Evolutionary conservation across 257 asterid genomes (phyloP), one percentile per base, ranked within the genome.

Genomic region (Salvia miltiorrhiza): DNA sequence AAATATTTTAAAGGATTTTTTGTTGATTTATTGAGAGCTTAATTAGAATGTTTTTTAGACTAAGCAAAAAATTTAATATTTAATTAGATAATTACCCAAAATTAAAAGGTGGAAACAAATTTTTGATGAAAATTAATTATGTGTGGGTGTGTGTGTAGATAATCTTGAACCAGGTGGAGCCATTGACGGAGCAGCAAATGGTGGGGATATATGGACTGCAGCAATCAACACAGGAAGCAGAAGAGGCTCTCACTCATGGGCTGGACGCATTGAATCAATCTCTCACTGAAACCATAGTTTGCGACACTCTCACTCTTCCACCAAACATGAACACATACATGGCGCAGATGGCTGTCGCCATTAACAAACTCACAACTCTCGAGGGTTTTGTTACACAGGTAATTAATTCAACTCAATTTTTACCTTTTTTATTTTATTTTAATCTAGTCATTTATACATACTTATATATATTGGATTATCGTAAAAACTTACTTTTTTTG

Each of bases 331-430:
- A 75, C 32, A 73, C 68, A 5, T 88, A 80, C 76, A 86, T 83
- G 90, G 74, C 78, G 7, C 96, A 90, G 45, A 83, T 88, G 90
- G 83, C 88, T 10, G 10, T 82, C 1, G 96, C 97, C 70, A 72
- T 88, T 61, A 85, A 59, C 80, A 79, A 86, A 49, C 84, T 90
- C 66, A 35, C 87, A 3, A 74, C 86, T 2, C 80, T 86, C 21
- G 90, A 90, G 73, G 84, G 80, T 2, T 82, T 86, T 33, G 76
- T 86, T n/a, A 49, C 78, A 53, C 96, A 88, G 97, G 97, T 90
- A 82, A 17, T 3, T 21, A 47, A 23, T 30, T 30, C 5, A 3
- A 20, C 57, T 50, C 56, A 19, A 19, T 50, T 50, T 35, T 5
- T 0, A 5, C 5, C 9, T 35, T 35, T 6, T 33, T 33, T 30